phyloP scores from a whole-genome alignment of 148 eudicot species.

The Rheum nobile region DNA sequence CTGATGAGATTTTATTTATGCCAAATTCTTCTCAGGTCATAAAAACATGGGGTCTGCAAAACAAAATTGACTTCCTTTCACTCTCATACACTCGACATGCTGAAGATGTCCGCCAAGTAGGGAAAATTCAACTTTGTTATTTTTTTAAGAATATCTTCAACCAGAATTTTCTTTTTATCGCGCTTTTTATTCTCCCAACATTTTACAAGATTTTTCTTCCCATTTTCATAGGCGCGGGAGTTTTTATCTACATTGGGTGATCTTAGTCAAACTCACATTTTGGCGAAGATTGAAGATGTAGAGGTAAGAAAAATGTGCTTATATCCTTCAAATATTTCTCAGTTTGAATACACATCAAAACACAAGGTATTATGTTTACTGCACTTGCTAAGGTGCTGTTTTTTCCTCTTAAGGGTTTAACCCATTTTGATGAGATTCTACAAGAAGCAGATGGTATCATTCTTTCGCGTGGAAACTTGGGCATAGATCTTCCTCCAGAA shows the following conservation, averaged over 20 bases:
- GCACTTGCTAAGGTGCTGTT: not conserved
- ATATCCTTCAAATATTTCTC: not conserved
- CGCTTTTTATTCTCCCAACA: not conserved
- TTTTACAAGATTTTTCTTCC: not conserved
- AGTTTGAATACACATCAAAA: not conserved
- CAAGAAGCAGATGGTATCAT: conserved; percentile 96
- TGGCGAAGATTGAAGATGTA: conserved; percentile 85
- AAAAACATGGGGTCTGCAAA: conserved; percentile 83
- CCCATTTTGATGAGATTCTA: conserved; percentile 88
- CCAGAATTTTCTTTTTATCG: not conserved
- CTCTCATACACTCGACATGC: conserved; percentile 86
- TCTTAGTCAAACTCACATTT: conserved; percentile 78
- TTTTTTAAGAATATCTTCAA: not conserved
- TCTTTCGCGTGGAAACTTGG: conserved; percentile 98
- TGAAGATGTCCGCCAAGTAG: conserved; percentile 91
- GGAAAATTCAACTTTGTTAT: not conserved
- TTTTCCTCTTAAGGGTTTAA: conserved; percentile 44
- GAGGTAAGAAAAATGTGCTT: conserved; percentile 39
- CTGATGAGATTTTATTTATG: not conserved
- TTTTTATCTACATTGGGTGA: conserved; percentile 68
- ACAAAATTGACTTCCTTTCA: conserved; percentile 91
- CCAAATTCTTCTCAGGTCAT: conserved; percentile 39
- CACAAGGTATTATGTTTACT: not conserved
- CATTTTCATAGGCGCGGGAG: conserved; percentile 51
- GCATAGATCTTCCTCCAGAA: conserved; percentile 95